A percentile compares a stretch with the other conserved stretches of the same genome.
Evolutionary conservation across 345 rosid genomes (phyloP).

Genomic region (Ceriops decandra): DNA sequence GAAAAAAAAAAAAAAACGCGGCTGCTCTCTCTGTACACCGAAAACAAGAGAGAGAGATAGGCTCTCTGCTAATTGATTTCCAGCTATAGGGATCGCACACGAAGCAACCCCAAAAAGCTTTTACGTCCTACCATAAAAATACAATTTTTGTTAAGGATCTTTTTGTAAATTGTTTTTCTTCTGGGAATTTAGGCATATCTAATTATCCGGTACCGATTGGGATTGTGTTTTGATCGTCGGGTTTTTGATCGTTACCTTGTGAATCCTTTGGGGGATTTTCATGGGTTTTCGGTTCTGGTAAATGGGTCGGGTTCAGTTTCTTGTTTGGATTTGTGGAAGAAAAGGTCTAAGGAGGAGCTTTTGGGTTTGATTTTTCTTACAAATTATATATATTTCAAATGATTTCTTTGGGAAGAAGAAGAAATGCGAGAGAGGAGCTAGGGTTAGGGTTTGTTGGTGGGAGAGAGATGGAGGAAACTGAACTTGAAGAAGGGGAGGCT

Average conservation of each 20-base stretch:
- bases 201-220: constrained; percentile 13
- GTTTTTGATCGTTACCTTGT: constrained; percentile 28
- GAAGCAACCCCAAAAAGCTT: constrained; percentile 15
- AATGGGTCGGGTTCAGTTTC: constrained; percentile 15
- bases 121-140: not conserved
- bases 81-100: constrained; percentile 45
- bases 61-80: constrained; percentile 36
- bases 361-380: not conserved
- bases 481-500: constrained; percentile 43
- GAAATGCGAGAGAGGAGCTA: constrained; percentile 33
- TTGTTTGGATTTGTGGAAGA: constrained; percentile 7
- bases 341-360: constrained; percentile 3
- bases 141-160: constrained; percentile 7
- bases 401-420: constrained; percentile 31
- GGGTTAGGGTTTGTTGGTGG: constrained; percentile 31
- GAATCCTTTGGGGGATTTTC: constrained; percentile 15
- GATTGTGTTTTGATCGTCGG: constrained; percentile 35
- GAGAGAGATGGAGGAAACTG: constrained; percentile 36
- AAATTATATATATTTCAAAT: not conserved
- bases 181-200: not conserved
- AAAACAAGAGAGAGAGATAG: constrained; percentile 43
- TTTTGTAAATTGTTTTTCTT: constrained; percentile 1
- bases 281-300: constrained; percentile 29
- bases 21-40: constrained; percentile 42
- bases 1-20: constrained; percentile 37